phyloP scores from a whole-genome alignment of 352 stramenopile species.

The Plasmopara viticola region DNA sequence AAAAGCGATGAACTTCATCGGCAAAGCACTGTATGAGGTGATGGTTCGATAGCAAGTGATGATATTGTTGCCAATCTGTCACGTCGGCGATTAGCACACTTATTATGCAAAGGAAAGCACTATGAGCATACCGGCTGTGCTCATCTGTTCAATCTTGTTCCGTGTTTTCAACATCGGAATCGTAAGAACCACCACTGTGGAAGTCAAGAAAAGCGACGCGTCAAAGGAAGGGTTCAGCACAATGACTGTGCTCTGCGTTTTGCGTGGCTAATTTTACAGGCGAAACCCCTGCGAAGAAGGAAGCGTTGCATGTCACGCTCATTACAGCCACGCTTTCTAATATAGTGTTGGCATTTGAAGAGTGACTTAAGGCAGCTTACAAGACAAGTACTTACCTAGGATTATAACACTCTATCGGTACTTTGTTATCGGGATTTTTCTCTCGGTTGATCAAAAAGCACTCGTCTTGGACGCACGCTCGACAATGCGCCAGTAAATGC shows the following conservation, averaged over 20 bases:
- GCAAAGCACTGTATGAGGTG: conserved; percentile 56
- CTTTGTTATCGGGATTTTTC: too few relatives aligned
- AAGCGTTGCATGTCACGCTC: too few relatives aligned
- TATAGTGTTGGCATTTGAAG: too few relatives aligned
- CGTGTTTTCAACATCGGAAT: conserved; percentile 46
- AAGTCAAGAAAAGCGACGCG: conserved; percentile 10
- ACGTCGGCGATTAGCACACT: conserved; percentile 1
- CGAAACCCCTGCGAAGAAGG: conserved; percentile 14
- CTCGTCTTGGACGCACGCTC: too few relatives aligned
- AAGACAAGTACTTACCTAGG: too few relatives aligned
- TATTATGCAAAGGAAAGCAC: not conserved
- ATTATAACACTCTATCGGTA: too few relatives aligned
- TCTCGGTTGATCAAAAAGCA: too few relatives aligned
- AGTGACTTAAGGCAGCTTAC: too few relatives aligned
- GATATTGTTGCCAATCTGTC: conserved; percentile 62
- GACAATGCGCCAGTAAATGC: too few relatives aligned
- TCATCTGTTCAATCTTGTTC: conserved; percentile 76
- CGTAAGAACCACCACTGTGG: not conserved
- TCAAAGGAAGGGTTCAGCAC: conserved; percentile 6
- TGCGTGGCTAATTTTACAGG: conserved; percentile 15
- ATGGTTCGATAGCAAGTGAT: conserved; percentile 51
- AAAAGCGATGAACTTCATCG: conserved; percentile 54
- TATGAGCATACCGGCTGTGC: conserved; percentile 37
- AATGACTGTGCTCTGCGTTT: conserved; percentile 8
- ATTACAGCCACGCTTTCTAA: too few relatives aligned